Conservation (phyloP, 2,329 filamentous ascomycete species). For the Erysiphe pisi region DNA sequence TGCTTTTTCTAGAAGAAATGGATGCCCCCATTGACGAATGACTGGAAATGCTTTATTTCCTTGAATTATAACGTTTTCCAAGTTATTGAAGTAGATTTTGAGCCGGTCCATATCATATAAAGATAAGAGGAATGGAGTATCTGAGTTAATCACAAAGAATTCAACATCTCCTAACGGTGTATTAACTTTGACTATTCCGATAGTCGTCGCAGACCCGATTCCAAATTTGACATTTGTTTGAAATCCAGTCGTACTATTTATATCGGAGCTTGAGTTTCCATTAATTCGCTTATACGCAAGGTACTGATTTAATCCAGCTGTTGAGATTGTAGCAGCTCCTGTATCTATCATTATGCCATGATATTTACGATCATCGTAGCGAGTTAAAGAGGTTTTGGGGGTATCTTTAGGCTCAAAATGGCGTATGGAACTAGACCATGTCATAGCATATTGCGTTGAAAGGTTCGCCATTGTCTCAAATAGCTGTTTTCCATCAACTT, state of each 20-base stretch:
- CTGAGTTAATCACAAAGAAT: background rate
- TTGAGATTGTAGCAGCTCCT: background rate
- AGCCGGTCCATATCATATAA: slow-evolving; percentile 12
- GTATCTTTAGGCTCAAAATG: background rate
- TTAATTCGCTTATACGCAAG: background rate
- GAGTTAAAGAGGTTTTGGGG: background rate
- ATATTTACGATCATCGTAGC: background rate
- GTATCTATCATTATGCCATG: background rate
- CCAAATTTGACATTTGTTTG: background rate
- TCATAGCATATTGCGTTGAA: background rate
- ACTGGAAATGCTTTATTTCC: background rate
- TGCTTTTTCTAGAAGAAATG: background rate
- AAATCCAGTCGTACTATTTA: background rate
- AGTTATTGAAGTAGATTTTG: slow-evolving; percentile 1
- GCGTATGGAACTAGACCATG: background rate
- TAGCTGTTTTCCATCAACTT: background rate
- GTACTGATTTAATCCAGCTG: background rate
- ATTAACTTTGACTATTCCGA: too few relatives aligned
- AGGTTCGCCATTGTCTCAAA: background rate
- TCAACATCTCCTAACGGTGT: background rate
- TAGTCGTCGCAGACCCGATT: background rate
- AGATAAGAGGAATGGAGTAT: background rate
- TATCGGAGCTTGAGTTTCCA: background rate
- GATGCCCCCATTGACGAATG: background rate
- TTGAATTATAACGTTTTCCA: background rate